Base-by-base conservation (phyloP, 495 filamentous ascomycete genomes). In the Xylaria bambusicola region DNA sequence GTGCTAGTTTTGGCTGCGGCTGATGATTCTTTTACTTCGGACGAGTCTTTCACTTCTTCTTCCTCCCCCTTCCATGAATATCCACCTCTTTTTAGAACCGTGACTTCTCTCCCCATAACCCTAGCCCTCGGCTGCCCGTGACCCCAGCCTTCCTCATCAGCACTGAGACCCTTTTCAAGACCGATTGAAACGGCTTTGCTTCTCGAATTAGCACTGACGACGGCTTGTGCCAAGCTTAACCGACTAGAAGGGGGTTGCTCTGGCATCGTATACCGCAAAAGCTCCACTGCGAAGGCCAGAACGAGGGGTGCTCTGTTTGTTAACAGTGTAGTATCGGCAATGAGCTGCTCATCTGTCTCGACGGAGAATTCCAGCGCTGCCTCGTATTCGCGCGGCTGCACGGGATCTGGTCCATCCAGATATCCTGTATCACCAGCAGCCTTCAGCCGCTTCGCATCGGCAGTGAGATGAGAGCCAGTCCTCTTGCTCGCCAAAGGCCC, bases 241-340 rank as follows among this genome's bases (percentile, higher is more conserved):
- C 89, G 79, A 62, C 89, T 91, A 5, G 88, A 92, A n/a, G 87
- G 76, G 3, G 91, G 91, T 67, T 95, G 91, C 59, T 87, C 85
- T 0, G 90, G 88, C 86, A 91, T 93, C 0, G 90, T 92, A 65
- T 87, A 84, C 52, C 86, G 87, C 45, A 93, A 64, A 50, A 93
- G 69, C 58, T 81, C 81, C 15, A 92, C 82, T 1, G 88, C 88
- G 72, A 93, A 94, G 6, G 91, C 91, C 17, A 95, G 75, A 9
- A 93, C 87, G 24, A 95, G 75, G 6, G 91, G 91, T 12, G 91
- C 91, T 35, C 91, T 77, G 66, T 94, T 95, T 9, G 89, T 93
- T 44, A 84, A 72, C 0, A 95, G 62, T 12, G 80, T 71, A n/a
- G 80, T 82, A 9, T 74, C 66, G 5, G 73, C 72, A 10, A 93